Percentiles rank a stretch among this genome's conserved stretches.
phyloP scores from a whole-genome alignment of 140 eudicot species.

The Cichorium intybus region DNA sequence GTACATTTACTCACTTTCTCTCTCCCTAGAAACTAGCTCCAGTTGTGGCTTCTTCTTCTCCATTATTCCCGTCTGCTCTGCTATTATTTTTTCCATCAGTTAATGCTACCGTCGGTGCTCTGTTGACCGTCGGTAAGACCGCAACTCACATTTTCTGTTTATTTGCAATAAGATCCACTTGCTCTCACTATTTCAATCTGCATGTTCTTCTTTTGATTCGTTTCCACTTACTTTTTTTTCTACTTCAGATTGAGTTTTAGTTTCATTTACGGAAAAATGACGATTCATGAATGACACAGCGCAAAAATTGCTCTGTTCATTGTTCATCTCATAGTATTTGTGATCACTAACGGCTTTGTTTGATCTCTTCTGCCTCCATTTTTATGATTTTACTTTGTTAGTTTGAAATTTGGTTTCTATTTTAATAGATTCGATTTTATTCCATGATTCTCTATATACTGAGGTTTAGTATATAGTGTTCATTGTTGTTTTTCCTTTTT shows the following conservation, averaged over 20 bases:
- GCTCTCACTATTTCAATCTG: constrained; percentile 12
- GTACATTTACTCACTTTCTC: constrained; percentile 29
- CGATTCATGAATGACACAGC: constrained; percentile 4
- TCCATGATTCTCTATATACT: not conserved
- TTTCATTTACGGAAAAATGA: constrained; percentile 4
- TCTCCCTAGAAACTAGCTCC: constrained; percentile 27
- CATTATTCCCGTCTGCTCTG: constrained; percentile 16
- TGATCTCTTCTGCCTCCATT: constrained; percentile 2
- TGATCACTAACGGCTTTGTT: constrained; percentile 5
- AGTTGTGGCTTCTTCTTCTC: constrained; percentile 18
- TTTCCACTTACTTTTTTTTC: not conserved
- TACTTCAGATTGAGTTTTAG: constrained; percentile 17
- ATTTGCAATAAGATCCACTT: not conserved
- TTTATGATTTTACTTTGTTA: constrained; percentile 12
- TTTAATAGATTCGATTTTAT: constrained; percentile 2
- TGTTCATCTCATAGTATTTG: not conserved
- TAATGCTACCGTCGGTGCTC: constrained; percentile 24
- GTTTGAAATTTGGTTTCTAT: not conserved
- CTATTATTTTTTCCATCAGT: constrained; percentile 14
- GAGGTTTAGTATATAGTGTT: not conserved
- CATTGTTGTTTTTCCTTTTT: not conserved
- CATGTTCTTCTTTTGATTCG: constrained; percentile 20
- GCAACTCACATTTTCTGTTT: constrained; percentile 15
- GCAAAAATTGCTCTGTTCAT: not conserved
- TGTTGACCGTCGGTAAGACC: constrained; percentile 30